Evolutionary conservation across 495 filamentous ascomycete species (phyloP), one percentile per base, ranked within the genome.

Genomic region (Thozetella sp.): DNA sequence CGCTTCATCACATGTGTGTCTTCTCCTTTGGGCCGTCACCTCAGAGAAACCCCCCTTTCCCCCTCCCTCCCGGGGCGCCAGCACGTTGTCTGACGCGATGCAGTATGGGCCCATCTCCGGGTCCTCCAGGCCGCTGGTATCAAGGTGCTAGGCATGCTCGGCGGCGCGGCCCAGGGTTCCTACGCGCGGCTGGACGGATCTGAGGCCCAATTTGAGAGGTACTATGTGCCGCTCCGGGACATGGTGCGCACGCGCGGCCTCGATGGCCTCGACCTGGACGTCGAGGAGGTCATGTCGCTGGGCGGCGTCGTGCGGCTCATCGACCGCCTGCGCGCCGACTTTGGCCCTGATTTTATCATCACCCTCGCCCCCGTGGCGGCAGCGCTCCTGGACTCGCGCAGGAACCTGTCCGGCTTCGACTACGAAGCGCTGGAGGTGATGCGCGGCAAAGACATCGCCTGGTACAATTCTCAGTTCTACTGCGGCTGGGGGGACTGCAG

Each of bases 391-490:
- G 74, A 83, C 56, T 79, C 76, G 1, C 67, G 81, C 37, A 68
- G 69, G 22, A 78, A 93, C 69, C 72, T 96, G 0, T 88, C 84
- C 24, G 91, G 92, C 0, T 96, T 96, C 67, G 81, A 85, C 63
- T 94, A 96, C 72, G 79, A 83, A 20, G 80, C 81, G 52, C 78
- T 96, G 23, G 91, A 95, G 70, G 74, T 79, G 22, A 78, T 82
- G 72, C 79, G 88, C 9, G 90, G 88, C 3, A 65, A 71, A 11
- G 81, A 88, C 62, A 90, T 94, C 55, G 79, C 76, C 37, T 96
- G 89, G 87, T 96, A 96, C 70, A 94, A 96, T 63, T 76, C 86
- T 19, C 89, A 96, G 67, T 94, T 95, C 71, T 96, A 96, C 73
- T 91, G 88, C 71, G 90, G 90, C 2, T 96, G 91, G 90, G 92